These are phyloP conservation scores for Coemansia sp. DNA, from an alignment of 192 early-diverging fungal species.

Conservation along the genomic window DNA sequence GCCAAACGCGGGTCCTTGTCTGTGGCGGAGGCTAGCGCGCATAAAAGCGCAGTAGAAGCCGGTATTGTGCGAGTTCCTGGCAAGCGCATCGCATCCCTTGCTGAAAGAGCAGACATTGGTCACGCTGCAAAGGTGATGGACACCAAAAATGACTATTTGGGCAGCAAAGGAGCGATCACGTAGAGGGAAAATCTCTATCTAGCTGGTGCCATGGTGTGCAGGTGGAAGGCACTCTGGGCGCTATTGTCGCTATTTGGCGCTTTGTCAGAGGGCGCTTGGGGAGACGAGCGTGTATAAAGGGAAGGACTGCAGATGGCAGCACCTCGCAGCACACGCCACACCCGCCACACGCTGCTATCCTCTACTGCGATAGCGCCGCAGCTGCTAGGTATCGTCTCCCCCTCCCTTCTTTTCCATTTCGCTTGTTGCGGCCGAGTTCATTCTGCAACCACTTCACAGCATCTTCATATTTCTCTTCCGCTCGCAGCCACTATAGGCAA, in stretches of 20 bases:
- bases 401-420: not conserved
- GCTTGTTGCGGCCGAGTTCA: slow-evolving; percentile 2
- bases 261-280: slow-evolving; percentile 3
- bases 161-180: not conserved
- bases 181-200: not conserved
- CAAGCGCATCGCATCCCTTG: not conserved
- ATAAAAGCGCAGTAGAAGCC: slow-evolving; percentile 1
- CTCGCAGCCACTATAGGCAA: not conserved
- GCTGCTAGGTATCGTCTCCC: not conserved
- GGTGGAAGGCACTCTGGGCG: not conserved
- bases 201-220: not conserved
- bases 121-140: not conserved
- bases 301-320: not conserved
- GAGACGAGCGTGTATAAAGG: not conserved
- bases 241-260: slow-evolving; percentile 3
- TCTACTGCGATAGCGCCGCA: slow-evolving; percentile 17
- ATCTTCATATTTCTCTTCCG: slow-evolving; percentile 7
- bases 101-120: slow-evolving; percentile 1
- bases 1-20: not conserved
- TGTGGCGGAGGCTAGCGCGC: not conserved
- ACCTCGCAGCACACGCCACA: slow-evolving; percentile 49
- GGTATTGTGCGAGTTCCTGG: not conserved
- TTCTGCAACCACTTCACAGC: slow-evolving; percentile 7
- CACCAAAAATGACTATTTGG: not conserved
- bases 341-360: slow-evolving; percentile 38